Base-by-base conservation (phyloP, 768 basidiomycete species). In the Sistotremastrum suecicum region DNA sequence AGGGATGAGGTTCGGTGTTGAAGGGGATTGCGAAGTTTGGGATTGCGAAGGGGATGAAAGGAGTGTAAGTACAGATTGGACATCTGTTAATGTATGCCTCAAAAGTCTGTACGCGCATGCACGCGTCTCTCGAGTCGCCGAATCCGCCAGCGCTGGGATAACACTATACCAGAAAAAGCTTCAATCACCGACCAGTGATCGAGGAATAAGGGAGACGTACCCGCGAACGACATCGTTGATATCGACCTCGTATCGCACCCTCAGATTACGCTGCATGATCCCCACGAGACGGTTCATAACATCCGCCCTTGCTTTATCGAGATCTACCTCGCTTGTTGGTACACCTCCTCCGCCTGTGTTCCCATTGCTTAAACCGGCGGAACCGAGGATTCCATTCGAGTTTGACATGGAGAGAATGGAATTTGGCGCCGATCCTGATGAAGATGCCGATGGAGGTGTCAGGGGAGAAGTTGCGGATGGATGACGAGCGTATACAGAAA, bases 51-150 rank as follows among this genome's bases (percentile, higher is more conserved):
- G 20, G 2, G 20, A 20, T 1, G 20, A 20, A 2, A 20, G 20
- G 20, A 20, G 20, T 20, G 20, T 20, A 20, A 20, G 20, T 40
- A 89, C 81, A 0, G 79, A 77, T n/a, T 80, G 70, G 0, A 66
- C 56, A 54, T 91, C 88, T 3, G 89, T 75, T 5, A 92, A 58
- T 1, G 75, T 65, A 55, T 91, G 80, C 12, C 94, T 76, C 11
- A 97, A 68, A 2, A 92, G 68, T 38, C 90, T 72, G 61, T 94
- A 98, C 0, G 82, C 83, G 2, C 78, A 77, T 7, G 91, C 79
- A 36, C 89, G 75, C 53, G 83, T 77, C 42, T 80, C 73, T 48
- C 79, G 80, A 2, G 80, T 76, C 7, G 75, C 73, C 31, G 64
- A 66, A 55, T 95, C 92, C n/a, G 80, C 71, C 8, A 97, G 70